Evolutionary conservation across 139 green algal species (phyloP).

Genomic region (Coccomyxa sp.): DNA sequence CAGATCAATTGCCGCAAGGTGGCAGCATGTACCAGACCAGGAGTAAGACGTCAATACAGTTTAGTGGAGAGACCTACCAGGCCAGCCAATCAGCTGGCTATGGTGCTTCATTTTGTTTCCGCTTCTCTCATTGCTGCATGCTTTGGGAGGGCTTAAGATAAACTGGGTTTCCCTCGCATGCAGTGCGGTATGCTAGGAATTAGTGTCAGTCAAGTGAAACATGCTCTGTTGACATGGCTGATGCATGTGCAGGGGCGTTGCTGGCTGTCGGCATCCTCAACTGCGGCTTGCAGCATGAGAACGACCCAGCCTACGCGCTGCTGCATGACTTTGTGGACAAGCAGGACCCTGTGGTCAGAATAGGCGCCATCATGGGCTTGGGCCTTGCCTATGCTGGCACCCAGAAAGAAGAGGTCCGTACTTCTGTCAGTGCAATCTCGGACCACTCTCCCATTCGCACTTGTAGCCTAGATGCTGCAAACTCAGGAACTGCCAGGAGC

Average conservation of each 20-base stretch:
- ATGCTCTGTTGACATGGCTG: not conserved
- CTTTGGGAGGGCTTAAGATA: too few species aligned
- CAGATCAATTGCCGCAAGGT: slow-evolving; percentile 22
- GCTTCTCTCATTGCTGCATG: too few species aligned
- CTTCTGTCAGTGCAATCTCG: too few species aligned
- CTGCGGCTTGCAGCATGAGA: slow-evolving; percentile 85
- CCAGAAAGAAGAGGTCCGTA: slow-evolving; percentile 1
- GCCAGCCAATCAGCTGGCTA: too few species aligned
- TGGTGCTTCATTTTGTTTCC: too few species aligned
- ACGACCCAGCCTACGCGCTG: slow-evolving; percentile 94
- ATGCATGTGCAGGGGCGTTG: slow-evolving; percentile 72
- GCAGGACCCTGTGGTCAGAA: slow-evolving; percentile 57
- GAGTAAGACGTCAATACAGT: not conserved
- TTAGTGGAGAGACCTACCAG: too few species aligned
- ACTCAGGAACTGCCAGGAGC: too few species aligned
- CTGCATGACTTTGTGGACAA: slow-evolving; percentile 87
- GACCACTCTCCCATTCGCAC: too few species aligned
- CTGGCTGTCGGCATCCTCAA: slow-evolving; percentile 92
- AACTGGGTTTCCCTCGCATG: not conserved
- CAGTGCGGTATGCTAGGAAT: not conserved
- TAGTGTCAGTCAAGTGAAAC: not conserved
- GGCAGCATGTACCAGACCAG: not conserved
- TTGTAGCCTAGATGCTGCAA: too few species aligned
- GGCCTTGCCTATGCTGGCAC: slow-evolving; percentile 97
- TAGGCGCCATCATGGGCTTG: slow-evolving; percentile 89